Evolutionary conservation across 495 filamentous ascomycete genomes (phyloP).

Genomic region (Aspergillus cavernicola): DNA sequence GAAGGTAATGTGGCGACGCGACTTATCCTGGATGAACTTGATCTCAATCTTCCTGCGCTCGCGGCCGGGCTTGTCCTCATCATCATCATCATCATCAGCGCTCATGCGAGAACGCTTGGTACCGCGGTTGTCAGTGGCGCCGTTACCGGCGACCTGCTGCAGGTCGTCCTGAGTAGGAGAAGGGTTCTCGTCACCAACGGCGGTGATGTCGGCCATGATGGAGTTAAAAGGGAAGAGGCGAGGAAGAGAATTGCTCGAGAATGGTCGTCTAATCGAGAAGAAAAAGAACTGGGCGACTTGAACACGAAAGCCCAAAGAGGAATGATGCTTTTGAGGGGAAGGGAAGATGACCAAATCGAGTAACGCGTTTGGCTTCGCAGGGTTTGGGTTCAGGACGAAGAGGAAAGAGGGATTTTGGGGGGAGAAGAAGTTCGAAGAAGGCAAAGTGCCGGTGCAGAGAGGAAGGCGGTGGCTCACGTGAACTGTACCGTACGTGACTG

Average conservation of each 20-base stretch:
- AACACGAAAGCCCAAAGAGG: slow-evolving; percentile 44
- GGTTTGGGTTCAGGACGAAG: slow-evolving; percentile 34
- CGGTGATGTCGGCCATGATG: slow-evolving; percentile 45
- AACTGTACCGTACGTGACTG: not conserved
- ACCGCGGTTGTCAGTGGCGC: slow-evolving; percentile 67
- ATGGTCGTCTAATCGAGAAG: slow-evolving; percentile 14
- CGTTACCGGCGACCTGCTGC: slow-evolving; percentile 47
- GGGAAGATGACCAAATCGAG: slow-evolving; percentile 49
- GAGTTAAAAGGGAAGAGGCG: slow-evolving; percentile 12
- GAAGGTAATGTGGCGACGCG: slow-evolving; percentile 98
- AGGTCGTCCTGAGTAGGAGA: slow-evolving; percentile 51
- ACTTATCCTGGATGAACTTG: slow-evolving; percentile 99
- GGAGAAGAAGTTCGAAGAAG: slow-evolving; percentile 37
- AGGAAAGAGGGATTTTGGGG: slow-evolving; percentile 32
- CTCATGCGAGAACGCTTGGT: slow-evolving; percentile 84
- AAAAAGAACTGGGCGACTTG: slow-evolving; percentile 20
- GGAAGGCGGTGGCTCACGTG: slow-evolving; percentile 44
- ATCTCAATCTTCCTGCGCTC: slow-evolving; percentile 99
- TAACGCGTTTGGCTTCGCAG: slow-evolving; percentile 50
- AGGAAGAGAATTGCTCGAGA: slow-evolving; percentile 9
- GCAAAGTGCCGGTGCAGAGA: slow-evolving; percentile 35
- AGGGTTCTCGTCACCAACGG: slow-evolving; percentile 46
- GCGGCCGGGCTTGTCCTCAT: slow-evolving; percentile 96
- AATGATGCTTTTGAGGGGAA: slow-evolving; percentile 41
- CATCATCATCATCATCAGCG: slow-evolving; percentile 95